phyloP scores from a whole-genome alignment of 257 asterid genomes.

The Oldenlandia corymbosa region DNA sequence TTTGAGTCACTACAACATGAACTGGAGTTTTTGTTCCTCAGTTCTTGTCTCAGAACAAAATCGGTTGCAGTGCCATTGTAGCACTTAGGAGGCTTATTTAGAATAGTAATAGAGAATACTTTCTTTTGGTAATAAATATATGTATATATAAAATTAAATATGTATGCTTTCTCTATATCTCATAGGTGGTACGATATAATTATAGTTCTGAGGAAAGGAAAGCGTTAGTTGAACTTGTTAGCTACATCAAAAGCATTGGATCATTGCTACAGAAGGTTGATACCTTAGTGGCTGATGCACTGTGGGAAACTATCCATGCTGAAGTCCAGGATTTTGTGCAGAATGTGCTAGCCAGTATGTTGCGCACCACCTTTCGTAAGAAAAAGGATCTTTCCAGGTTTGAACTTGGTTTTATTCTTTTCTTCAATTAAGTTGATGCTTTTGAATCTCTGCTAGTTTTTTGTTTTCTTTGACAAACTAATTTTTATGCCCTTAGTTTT shows the following conservation, averaged over 20 bases:
- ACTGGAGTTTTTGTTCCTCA: neutral
- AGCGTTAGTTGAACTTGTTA: constrained; percentile 85
- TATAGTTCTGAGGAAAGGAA: constrained; percentile 86
- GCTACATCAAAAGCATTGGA: constrained; percentile 90
- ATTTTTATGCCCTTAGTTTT: neutral
- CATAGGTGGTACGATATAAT: constrained; percentile 88
- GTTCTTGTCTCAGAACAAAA: neutral
- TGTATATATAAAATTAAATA: neutral
- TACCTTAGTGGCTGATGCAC: constrained; percentile 89
- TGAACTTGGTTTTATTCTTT: constrained; percentile 7
- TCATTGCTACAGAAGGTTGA: constrained; percentile 88
- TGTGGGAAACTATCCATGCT: constrained; percentile 99
- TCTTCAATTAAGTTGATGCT: neutral
- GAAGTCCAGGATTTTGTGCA: constrained; percentile 99
- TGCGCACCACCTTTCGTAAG: constrained; percentile 87
- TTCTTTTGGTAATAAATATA: neutral
- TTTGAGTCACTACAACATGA: neutral
- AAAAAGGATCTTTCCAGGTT: constrained; percentile 96
- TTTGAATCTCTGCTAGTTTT: too few relatives aligned
- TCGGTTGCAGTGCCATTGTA: neutral
- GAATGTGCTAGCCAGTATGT: constrained; percentile 80
- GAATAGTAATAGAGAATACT: too few relatives aligned
- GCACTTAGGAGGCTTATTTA: neutral
- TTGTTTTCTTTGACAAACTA: neutral
- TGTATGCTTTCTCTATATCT: neutral